Evolutionary conservation across 1,284 basidiomycete species (phyloP), one percentile per base, ranked within the genome.

Genomic region (Anthracocystis walkeri): DNA sequence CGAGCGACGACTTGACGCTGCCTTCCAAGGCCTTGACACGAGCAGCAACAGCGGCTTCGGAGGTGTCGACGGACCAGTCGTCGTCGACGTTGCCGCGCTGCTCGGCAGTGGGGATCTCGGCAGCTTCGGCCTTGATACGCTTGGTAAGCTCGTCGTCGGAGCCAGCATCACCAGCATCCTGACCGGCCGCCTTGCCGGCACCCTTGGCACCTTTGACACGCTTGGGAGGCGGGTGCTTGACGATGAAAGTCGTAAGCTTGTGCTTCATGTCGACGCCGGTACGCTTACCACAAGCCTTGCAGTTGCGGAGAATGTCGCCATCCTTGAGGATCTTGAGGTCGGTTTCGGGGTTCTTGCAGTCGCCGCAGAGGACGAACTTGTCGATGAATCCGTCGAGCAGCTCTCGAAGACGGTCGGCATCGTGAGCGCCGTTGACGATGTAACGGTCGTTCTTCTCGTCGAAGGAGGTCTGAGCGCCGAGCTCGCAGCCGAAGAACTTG

Each of bases 271-370:
- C 95, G 75, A 99, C 90, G 55, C 89, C 90, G 41, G 92, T 95
- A 78, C 93, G 91, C 84, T 95, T 91, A 57, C 96, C 96, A 82
- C 96, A 99, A 4, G 96, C 97, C 87, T 99, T 99, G 90, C 96
- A 99, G 87, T 99, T 95, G 72, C 95, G 90, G 79, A 93, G 90
- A 85, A 99, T 96, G 83, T 97, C 95, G 52, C 82, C 83, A 65
- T 88, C 89, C 86, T 93, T 94, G 83, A 93, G 90, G 85, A 98
- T 91, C 87, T 95, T 88, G 57, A 98, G 90, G 84, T 98, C 96
- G 45, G 97, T 99, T 88, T 99, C 97, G 25, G 97, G 97, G 86
- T 99, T 99, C 89, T 98, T 98, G 92, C 97, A 99, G 44, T 92
- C 90, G 75, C 91, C 92, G 88, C 97, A 99, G 29, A 99, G 91